Percentiles rank a stretch among this genome's conserved stretches.
Conservation (phyloP, 2,329 filamentous ascomycete species). For the Geosmithia morbida region DNA sequence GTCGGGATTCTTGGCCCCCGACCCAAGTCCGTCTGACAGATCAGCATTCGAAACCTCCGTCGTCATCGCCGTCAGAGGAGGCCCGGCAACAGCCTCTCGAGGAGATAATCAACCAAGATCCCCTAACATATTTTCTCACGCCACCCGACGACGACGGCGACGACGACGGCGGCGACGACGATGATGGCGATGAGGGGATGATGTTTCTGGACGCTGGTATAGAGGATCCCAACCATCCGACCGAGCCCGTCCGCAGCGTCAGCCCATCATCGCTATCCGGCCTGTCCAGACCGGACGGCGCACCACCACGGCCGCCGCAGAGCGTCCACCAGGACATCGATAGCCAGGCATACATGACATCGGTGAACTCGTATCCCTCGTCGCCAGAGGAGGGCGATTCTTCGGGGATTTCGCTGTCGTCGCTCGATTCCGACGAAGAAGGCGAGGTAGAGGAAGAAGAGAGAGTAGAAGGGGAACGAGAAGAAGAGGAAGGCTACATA, state of each 20-base stretch:
- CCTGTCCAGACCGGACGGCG: slow-evolving; percentile 6
- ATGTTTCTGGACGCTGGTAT: slow-evolving; percentile 44
- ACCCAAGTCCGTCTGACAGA: slow-evolving; percentile 31
- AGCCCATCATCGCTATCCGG: slow-evolving; percentile 40
- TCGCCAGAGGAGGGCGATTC: slow-evolving; percentile 24
- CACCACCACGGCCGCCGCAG: not conserved
- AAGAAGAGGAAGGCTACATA: slow-evolving; percentile 35
- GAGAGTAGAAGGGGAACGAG: slow-evolving; percentile 22
- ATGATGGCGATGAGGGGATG: slow-evolving; percentile 25
- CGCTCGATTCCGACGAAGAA: slow-evolving; percentile 14
- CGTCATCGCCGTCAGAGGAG: slow-evolving; percentile 16
- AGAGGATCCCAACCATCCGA: slow-evolving; percentile 30
- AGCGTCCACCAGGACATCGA: too few relatives aligned
- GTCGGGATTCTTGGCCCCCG: slow-evolving; percentile 35
- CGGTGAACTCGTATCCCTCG: slow-evolving; percentile 7
- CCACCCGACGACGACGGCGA: slow-evolving; percentile 18
- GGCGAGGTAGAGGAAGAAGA: slow-evolving; percentile 34
- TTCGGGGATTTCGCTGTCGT: slow-evolving; percentile 27
- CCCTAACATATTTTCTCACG: slow-evolving; percentile 41
- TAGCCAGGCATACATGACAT: not conserved
- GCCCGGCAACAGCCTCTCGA: slow-evolving; percentile 26
- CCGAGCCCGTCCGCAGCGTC: slow-evolving; percentile 34
- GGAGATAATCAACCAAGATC: slow-evolving; percentile 36
- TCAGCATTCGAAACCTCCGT: not conserved
- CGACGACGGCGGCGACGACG: slow-evolving; percentile 23